Evolutionary conservation across 176 grass and related monocot species (phyloP), one percentile per base, ranked within the genome.

Genomic region (Raddia guianensis): DNA sequence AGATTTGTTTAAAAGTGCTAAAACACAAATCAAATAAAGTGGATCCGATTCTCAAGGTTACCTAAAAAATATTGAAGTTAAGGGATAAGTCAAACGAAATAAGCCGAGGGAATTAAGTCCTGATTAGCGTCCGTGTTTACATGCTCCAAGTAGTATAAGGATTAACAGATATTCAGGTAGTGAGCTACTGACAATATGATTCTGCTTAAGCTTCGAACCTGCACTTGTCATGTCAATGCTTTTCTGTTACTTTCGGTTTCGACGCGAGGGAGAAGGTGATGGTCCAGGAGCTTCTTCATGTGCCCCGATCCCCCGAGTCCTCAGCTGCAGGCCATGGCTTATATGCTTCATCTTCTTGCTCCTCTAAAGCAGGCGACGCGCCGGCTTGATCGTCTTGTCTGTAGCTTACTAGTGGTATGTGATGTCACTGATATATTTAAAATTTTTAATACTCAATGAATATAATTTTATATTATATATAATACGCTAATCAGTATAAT

Each of bases 221-320:
- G 9, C 63, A 45, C 32, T 68, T 49, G 68, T 32, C 63, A 68
- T 53, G 63, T 55, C 48, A 61, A 11, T 57, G 8, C n/a, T n/a
- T 61, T 73, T 64, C 68, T n/a, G 37, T 43, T 65, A 55, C 44
- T 10, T 64, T 49, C 91, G 92, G 86, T 86, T 80, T 95, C 78
- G 76, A 91, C 84, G 72, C 84, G 9, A 89, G 69, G 52, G 92
- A 95, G 79, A 89, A 90, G 52, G 68, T 95, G 20, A 81, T 95
- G 70, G 81, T 93, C 96, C 56, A 89, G 96, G 46, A 95, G 90
- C 86, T 98, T 98, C 88, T 98, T 98, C 85, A 88, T 98, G 44
- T 98, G 96, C 15, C 78, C 84, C 20, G 93, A 27, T 27, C 27
- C 27, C 27, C 27, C 27, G 27, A 85, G 57, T 71, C 78, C 49